Base-by-base conservation (phyloP, 2,329 filamentous ascomycete species). In the Trematosphaeria pertusa region DNA sequence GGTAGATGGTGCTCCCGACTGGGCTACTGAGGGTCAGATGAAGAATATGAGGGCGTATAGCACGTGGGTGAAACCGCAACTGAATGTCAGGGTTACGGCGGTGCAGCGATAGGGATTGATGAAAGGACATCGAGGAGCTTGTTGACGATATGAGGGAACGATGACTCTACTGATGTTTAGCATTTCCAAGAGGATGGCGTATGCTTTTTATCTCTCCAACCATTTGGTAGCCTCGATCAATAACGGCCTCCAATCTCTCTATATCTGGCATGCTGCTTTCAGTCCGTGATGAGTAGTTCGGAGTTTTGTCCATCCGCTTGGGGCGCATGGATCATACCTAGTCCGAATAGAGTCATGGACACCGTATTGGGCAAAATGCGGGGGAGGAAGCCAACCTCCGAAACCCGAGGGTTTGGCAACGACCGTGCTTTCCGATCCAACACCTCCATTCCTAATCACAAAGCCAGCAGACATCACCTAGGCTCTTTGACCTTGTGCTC, bases 31-130 rank as follows among this genome's bases (percentile, higher is more conserved):
- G 28, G 57, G 57, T 7, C 56, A 61, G 39, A 59, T 61, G 53
- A 47, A 57, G 37, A 54, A 54, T 20, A 57, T 54, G 54, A 46
- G 38, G 36, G 51, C 54, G 17, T 54, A 56, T 39, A 43, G 35
- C 30, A 56, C 52, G 2, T 61, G 58, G 58, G 53, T 59, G 36
- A 61, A 61, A 43, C 58, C 56, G 6, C 51, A 59, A 22, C 36
- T 61, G 43, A 59, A 59, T 37, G 46, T 59, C 4, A 58, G 37
- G 35, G 46, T 52, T 9, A 50, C 38, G 3, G 49, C 49, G 3
- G 49, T 52, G 17, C 12, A n/a, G 21, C 17, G 20, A 26, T 37
- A 47, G 43, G 34, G 35, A 40, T 21, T 9, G 8, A 33, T 33
- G 8, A 7, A 33, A 10, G 15, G 8, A 33, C 14, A n/a, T n/a